phyloP scores from a whole-genome alignment of 2,329 filamentous ascomycete species.

The Didymella lethalis region DNA sequence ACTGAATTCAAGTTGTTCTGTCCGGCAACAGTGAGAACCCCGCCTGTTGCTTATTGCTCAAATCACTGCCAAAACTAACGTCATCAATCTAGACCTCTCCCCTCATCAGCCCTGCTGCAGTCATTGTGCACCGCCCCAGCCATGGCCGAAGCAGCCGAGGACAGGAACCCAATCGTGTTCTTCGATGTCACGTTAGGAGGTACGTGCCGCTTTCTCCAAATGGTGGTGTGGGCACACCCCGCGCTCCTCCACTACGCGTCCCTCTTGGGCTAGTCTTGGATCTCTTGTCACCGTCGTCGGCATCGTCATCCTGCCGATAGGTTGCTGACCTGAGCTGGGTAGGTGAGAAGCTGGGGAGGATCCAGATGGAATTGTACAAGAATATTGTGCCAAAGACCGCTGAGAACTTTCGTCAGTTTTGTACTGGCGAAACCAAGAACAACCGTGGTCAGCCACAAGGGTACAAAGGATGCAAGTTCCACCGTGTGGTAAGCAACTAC shows the following conservation, averaged over 20 bases:
- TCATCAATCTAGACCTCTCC: conserved; percentile 29
- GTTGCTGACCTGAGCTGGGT: conserved; percentile 33
- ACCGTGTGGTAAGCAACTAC: conserved; percentile 77
- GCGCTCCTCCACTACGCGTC: conserved; percentile 17
- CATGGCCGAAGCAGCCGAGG: conserved; percentile 45
- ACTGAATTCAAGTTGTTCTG: conserved; percentile 5
- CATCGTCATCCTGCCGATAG: conserved; percentile 6
- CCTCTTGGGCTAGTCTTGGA: conserved; percentile 21
- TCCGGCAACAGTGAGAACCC: conserved; percentile 17
- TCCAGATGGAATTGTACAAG: conserved; percentile 74
- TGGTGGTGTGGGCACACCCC: conserved; percentile 22
- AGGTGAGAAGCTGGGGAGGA: conserved; percentile 49
- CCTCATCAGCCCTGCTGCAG: conserved; percentile 23
- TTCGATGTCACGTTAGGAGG: conserved; percentile 83
- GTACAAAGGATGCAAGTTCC: conserved; percentile 94
- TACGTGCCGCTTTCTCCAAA: conserved; percentile 51
- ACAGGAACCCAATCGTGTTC: conserved; percentile 66
- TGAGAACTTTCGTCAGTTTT: conserved; percentile 97
- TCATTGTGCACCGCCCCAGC: conserved; percentile 40
- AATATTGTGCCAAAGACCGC: conserved; percentile 85
- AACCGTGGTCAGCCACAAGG: conserved; percentile 79
- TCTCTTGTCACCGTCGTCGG: conserved; percentile 11
- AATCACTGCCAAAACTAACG: conserved; percentile 23
- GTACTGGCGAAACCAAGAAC: conserved; percentile 90
- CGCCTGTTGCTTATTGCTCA: conserved; percentile 19